phyloP scores from a whole-genome alignment of 108 stramenopile genomes.

The Chaetoceros tenuissimus region DNA sequence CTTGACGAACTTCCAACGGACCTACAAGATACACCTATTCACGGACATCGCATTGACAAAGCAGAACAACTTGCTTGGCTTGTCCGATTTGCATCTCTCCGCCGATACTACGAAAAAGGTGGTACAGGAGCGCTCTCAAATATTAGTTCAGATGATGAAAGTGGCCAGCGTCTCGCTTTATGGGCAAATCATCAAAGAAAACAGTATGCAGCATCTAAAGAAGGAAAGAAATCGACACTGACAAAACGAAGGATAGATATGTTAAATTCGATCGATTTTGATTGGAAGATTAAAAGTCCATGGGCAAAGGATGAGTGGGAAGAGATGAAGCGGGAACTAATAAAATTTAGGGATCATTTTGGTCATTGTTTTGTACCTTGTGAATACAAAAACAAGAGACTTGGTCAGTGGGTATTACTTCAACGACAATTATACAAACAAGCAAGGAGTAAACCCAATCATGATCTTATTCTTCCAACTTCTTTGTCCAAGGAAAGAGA shows the following conservation, averaged over 20 bases:
- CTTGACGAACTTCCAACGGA: neutral
- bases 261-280: conserved; percentile 38
- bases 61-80: neutral
- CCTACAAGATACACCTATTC: neutral
- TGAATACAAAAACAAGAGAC: neutral
- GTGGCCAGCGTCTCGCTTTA: conserved; percentile 14
- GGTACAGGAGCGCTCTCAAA: neutral
- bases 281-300: conserved; percentile 5
- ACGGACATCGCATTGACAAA: neutral
- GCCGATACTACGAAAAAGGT: neutral
- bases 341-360: neutral
- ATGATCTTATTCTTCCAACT: neutral
- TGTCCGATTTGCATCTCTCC: neutral
- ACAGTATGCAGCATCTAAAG: conserved; percentile 34
- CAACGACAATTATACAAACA: neutral
- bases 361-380: neutral
- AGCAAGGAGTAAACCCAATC: neutral
- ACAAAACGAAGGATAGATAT: conserved; percentile 36
- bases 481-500: neutral
- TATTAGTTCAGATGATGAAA: neutral
- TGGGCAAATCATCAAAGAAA: conserved; percentile 44
- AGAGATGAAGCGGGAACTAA: neutral
- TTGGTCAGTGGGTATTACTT: neutral
- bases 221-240: conserved; percentile 28
- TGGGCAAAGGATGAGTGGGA: neutral